Percentiles rank a stretch among this genome's conserved stretches.
phyloP scores from a whole-genome alignment of 2,329 filamentous ascomycete species.

The Xylariaceae sp. region DNA sequence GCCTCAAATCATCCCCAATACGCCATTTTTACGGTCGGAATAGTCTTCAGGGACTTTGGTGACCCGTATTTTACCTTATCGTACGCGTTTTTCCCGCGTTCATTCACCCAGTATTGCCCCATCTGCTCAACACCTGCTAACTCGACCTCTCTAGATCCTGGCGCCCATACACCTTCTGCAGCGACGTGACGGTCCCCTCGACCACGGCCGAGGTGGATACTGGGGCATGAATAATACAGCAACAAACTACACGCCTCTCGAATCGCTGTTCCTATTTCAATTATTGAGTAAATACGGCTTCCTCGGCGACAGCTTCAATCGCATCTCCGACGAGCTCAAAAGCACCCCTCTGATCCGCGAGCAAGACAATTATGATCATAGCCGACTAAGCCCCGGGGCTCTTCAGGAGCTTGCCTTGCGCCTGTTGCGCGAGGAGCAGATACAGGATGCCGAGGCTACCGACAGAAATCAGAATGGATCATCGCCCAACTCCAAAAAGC shows the following conservation, averaged over 20 bases:
- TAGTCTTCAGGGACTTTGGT: slow-evolving; percentile 18
- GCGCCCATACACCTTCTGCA: slow-evolving; percentile 51
- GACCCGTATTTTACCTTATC: slow-evolving; percentile 10
- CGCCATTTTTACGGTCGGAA: slow-evolving; percentile 21
- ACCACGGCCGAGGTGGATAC: slow-evolving; percentile 50
- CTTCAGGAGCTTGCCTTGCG: slow-evolving; percentile 75
- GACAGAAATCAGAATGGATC: slow-evolving; percentile 40
- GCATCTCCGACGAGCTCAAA: slow-evolving; percentile 70
- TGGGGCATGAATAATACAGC: slow-evolving; percentile 50
- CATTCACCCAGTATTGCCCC: too few relatives aligned
- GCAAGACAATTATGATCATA: slow-evolving; percentile 66
- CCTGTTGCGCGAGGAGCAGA: slow-evolving; percentile 70
- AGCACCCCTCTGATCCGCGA: slow-evolving; percentile 69
- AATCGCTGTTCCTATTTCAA: slow-evolving; percentile 82
- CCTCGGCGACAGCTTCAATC: slow-evolving; percentile 60
- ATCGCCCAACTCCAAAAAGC: slow-evolving; percentile 62
- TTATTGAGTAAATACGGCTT: slow-evolving; percentile 66
- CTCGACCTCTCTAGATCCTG: slow-evolving; percentile 36
- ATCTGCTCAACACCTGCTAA: too few relatives aligned
- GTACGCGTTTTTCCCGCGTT: slow-evolving; percentile 21
- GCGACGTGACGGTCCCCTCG: slow-evolving; percentile 51
- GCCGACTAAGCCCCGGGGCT: slow-evolving; percentile 71
- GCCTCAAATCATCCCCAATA: slow-evolving; percentile 16
- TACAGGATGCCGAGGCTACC: slow-evolving; percentile 40
- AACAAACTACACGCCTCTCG: slow-evolving; percentile 74